Evolutionary conservation across 495 filamentous ascomycete species (phyloP).

Genomic region (Melanomma pulvis-pyrius): DNA sequence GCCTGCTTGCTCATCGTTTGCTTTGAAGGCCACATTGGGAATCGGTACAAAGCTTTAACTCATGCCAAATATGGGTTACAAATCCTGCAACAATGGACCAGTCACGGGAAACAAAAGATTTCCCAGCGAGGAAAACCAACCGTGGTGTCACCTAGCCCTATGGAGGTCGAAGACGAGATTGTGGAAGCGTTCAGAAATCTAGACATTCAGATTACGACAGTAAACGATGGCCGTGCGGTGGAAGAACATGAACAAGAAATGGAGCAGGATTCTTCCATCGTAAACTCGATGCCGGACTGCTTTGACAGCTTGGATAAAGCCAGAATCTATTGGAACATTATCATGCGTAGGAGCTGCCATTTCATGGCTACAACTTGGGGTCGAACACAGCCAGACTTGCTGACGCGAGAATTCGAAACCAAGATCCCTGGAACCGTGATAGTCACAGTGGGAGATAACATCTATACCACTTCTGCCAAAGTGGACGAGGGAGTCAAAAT

Average conservation of each 20-base stretch:
- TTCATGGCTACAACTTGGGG: conserved; percentile 15
- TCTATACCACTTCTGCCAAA: background rate
- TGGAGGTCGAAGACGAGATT: conserved; percentile 16
- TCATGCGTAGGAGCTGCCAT: conserved; percentile 11
- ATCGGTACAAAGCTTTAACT: conserved; percentile 13
- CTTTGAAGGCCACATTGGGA: conserved; percentile 21
- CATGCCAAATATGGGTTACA: conserved; percentile 12
- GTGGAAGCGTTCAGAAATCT: conserved; percentile 15
- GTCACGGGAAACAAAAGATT: background rate
- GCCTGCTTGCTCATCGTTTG: background rate
- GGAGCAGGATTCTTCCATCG: conserved; percentile 2
- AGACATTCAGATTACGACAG: conserved; percentile 15
- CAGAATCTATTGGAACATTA: conserved; percentile 8
- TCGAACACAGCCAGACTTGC: conserved; percentile 1
- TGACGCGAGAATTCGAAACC: background rate
- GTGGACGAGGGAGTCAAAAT: background rate
- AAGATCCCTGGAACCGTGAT: conserved; percentile 3
- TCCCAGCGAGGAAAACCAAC: background rate
- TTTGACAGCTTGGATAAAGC: conserved; percentile 3
- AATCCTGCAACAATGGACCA: conserved; percentile 9
- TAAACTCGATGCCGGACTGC: background rate
- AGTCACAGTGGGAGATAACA: background rate
- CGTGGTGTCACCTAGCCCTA: background rate
- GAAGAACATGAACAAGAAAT: background rate
- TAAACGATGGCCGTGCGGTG: conserved; percentile 1